Evolutionary conservation across 2,329 filamentous ascomycete genomes (phyloP), one percentile per base, ranked within the genome.

Genomic region (Scedosporium aurantiacum): DNA sequence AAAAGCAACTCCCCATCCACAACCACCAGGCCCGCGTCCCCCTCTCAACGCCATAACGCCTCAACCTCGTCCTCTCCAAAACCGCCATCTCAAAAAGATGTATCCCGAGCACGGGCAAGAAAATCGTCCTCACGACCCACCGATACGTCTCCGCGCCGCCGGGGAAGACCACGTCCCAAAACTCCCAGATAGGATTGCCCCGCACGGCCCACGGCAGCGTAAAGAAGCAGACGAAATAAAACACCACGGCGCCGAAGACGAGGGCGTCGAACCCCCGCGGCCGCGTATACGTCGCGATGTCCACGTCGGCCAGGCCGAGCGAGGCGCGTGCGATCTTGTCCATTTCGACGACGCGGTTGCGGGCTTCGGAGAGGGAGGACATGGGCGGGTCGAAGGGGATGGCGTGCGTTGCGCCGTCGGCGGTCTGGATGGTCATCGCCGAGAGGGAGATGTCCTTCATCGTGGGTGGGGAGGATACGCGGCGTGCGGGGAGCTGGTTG

Each of bases 291-390:
- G 65, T 63, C 5, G 68, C 70, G 64, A 83, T 68, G 61, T 69
- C 70, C 43, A 78, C 68, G 68, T 76, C 67, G 77, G 81, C 67
- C 68, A 88, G 78, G 16, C 82, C 84, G 12, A 96, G 82, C 1
- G 74, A 80, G 37, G 75, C 67, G 40, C 88, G 79, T 66, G 82
- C 69, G 69, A 71, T 69, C 76, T 84, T 65, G 73, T 82, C 71
- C 84, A 97, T 89, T 59, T 85, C 83, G 57, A 95, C 84, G 47
- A 93, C 77, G 59, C 89, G 83, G 56, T 81, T 76, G 60, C 90
- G 85, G 8, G 86, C 81, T 63, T 96, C 89, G 41, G 77, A 73
- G 72, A 85, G 85, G 41, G 80, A 79, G n/a, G 74, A 73, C 76
- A 97, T 81, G 0, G 89, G 84, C 8, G 92, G 92, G 1, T 80